Conservation (phyloP, 2,329 filamentous ascomycete species). For the Chaetomiaceae sp. region DNA sequence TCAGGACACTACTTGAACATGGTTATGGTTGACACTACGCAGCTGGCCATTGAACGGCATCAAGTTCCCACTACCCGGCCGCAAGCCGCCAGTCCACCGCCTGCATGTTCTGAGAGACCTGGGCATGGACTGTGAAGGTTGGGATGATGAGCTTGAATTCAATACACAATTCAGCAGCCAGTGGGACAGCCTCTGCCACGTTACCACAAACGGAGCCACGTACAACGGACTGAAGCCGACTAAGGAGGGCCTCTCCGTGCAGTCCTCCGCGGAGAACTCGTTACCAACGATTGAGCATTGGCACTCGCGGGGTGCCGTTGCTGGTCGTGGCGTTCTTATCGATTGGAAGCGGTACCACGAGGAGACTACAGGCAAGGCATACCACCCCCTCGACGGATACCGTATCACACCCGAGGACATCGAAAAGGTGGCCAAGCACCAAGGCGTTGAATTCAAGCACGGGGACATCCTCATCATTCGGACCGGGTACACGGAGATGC, state of each 20-base stretch:
- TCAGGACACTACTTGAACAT: background rate
- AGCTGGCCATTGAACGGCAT: slow-evolving; percentile 44
- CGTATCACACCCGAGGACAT: slow-evolving; percentile 53
- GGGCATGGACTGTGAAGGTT: slow-evolving; percentile 32
- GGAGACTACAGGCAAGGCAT: slow-evolving; percentile 40
- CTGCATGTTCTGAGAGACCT: slow-evolving; percentile 33
- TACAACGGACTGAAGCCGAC: slow-evolving; percentile 48
- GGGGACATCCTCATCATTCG: slow-evolving; percentile 65
- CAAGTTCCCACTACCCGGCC: slow-evolving; percentile 34
- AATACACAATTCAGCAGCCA: slow-evolving; percentile 54
- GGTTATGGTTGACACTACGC: background rate
- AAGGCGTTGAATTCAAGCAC: slow-evolving; percentile 57
- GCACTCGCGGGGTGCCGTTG: slow-evolving; percentile 49
- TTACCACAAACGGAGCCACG: slow-evolving; percentile 39
- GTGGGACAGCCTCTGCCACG: slow-evolving; percentile 52
- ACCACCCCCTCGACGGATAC: slow-evolving; percentile 49
- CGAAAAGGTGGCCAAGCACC: slow-evolving; percentile 52
- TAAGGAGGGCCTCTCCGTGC: slow-evolving; percentile 30
- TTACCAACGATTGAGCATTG: slow-evolving; percentile 46
- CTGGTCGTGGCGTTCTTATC: slow-evolving; percentile 53
- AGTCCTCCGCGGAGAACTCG: slow-evolving; percentile 31
- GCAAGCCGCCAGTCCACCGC: slow-evolving; percentile 36
- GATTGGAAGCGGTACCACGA: slow-evolving; percentile 44
- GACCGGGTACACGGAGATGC: slow-evolving; percentile 57
- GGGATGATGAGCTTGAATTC: slow-evolving; percentile 50